Base-by-base conservation (phyloP, 495 filamentous ascomycete species). In the Talaromyces thailandensis region DNA sequence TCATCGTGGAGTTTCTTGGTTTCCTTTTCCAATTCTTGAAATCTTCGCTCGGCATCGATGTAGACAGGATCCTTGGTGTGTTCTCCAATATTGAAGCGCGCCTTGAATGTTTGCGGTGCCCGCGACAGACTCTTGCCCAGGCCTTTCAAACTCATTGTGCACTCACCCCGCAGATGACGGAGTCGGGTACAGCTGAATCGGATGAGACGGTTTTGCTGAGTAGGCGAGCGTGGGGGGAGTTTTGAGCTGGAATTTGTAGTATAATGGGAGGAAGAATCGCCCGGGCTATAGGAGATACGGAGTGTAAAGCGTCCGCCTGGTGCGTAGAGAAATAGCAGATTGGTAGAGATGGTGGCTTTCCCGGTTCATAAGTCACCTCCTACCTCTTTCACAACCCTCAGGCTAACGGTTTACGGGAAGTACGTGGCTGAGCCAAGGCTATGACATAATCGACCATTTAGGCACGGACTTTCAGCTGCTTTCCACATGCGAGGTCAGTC, bases 1-100 rank as follows among this genome's bases (percentile, higher is more conserved):
- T 96, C 92, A 78, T 94, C 90, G 75, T 98, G 93, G 6, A 99
- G 86, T 70, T 87, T 91, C 80, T 96, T 96, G 21, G 95, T 98
- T 76, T 99, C 94, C 70, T 77, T 83, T 76, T 99, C 94, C 62
- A 99, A 84, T 75, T 99, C 95, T 60, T 90, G 78, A 69, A 99
- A 99, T 26, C 95, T 85, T 63, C 93, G 84, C 71, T 99, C 94
- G 62, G 94, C 90, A 77, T 99, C 94, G 63, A 86, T 86, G 71
- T 96, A 99, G 67, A 99, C 88, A 14, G 90, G 77, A 79, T 99
- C 94, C 72, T 96, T 95, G 63, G 92, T 91, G 67, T 92, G 81
- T 66, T 98, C 95, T 68, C 93, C 86, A 63, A 97, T 82, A 71
- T 96, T 97, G 80, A 98, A 97, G 66, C 86, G 90, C 64, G 86